Evolutionary conservation across 139 green algal genomes (phyloP).

Genomic region (Closterium sp.): DNA sequence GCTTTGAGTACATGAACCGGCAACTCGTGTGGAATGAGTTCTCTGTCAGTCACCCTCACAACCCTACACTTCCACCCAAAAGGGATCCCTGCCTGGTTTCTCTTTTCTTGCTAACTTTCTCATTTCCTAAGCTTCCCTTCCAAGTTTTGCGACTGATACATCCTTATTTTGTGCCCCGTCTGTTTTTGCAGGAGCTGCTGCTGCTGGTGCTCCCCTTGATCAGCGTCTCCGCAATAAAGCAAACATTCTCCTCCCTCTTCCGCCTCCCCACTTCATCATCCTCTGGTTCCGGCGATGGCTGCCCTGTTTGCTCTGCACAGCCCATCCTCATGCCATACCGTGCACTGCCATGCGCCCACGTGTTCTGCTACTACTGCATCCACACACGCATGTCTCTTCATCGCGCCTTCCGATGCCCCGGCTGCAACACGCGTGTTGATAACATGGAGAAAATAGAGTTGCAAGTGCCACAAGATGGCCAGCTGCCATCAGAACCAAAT

Average conservation of each 20-base stretch:
- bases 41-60: constrained; percentile 34
- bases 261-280: not conserved
- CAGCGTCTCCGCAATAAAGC: constrained; percentile 34
- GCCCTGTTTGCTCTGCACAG: constrained; percentile 31
- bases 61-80: not conserved
- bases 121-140: too few relatives aligned
- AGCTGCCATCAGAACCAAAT: not conserved
- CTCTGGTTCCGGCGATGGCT: constrained; percentile 25
- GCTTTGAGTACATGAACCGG: constrained; percentile 88
- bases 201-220: constrained; percentile 79
- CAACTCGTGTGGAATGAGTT: constrained; percentile 88
- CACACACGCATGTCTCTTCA: constrained; percentile 18
- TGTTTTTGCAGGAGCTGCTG: constrained; percentile 67
- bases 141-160: not conserved
- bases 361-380: constrained; percentile 89
- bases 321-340: constrained; percentile 26
- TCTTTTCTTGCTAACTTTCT: not conserved
- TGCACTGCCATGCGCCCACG: constrained; percentile 79
- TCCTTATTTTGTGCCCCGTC: not conserved
- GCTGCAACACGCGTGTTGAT: constrained; percentile 8
- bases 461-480: not conserved
- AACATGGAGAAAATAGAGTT: not conserved
- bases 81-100: not conserved
- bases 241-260: constrained; percentile 24
- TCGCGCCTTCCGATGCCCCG: constrained; percentile 13